phyloP scores from a whole-genome alignment of 305 asterid genomes.

The Fraxinus baroniana region DNA sequence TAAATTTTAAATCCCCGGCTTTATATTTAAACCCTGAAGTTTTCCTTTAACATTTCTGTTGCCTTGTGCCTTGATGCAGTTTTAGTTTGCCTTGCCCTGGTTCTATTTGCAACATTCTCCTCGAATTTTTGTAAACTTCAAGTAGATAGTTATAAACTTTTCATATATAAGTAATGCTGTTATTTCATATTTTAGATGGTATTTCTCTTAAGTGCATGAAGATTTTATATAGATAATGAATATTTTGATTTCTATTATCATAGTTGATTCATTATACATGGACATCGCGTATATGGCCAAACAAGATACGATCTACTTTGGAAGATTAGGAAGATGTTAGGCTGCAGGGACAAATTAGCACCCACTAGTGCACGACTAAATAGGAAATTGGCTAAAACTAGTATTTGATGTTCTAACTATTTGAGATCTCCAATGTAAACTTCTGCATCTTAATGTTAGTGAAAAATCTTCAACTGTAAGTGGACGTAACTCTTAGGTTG shows the following conservation, averaged over 20 bases:
- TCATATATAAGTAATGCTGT: neutral
- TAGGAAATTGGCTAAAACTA: neutral
- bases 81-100: neutral
- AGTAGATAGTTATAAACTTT: neutral
- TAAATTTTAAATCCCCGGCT: neutral
- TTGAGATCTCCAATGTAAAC: neutral
- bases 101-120: neutral
- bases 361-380: neutral
- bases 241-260: neutral
- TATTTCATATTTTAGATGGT: neutral
- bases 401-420: neutral
- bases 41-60: neutral
- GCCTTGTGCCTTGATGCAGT: conserved; percentile 1
- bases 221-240: neutral
- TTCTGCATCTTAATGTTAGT: neutral
- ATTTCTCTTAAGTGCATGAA: neutral
- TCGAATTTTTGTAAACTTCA: neutral
- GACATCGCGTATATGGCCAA: neutral
- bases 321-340: neutral
- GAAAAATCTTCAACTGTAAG: neutral
- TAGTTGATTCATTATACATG: neutral
- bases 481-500: neutral
- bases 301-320: neutral
- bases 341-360: neutral
- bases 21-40: neutral